These are phyloP conservation scores for Pouteria glomerata DNA, from an alignment of 148 eudicot genomes.

Conservation along the genomic window DNA sequence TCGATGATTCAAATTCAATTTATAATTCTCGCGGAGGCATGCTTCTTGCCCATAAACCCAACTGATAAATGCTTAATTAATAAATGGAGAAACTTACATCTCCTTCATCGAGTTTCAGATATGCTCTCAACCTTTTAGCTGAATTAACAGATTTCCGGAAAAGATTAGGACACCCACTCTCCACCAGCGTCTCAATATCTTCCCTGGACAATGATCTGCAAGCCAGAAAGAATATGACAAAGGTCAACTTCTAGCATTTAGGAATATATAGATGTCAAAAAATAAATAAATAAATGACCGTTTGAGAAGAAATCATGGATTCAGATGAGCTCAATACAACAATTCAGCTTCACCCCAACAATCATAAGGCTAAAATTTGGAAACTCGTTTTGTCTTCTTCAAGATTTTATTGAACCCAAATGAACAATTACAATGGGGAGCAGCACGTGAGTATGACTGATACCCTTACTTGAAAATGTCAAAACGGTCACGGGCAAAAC, in stretches of 20 bases:
- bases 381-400: background rate
- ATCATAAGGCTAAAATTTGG: background rate
- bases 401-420: background rate
- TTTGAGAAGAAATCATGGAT: background rate
- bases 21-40: background rate
- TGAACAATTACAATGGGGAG: background rate
- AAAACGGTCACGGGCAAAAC: constrained; percentile 77
- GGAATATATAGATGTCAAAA: background rate
- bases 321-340: background rate
- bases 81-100: constrained; percentile 45
- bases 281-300: background rate
- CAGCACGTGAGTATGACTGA: background rate
- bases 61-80: constrained; percentile 5
- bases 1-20: background rate
- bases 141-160: constrained; percentile 81
- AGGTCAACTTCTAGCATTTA: background rate
- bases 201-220: constrained; percentile 58
- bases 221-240: background rate
- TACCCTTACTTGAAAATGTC: constrained; percentile 59
- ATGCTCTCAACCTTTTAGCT: constrained; percentile 75
- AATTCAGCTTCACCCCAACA: background rate
- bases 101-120: constrained; percentile 64
- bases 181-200: constrained; percentile 65
- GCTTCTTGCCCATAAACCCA: background rate
- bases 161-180: constrained; percentile 75